phyloP scores from a whole-genome alignment of 2,329 filamentous ascomycete genomes.

The Claviceps pazoutovae region DNA sequence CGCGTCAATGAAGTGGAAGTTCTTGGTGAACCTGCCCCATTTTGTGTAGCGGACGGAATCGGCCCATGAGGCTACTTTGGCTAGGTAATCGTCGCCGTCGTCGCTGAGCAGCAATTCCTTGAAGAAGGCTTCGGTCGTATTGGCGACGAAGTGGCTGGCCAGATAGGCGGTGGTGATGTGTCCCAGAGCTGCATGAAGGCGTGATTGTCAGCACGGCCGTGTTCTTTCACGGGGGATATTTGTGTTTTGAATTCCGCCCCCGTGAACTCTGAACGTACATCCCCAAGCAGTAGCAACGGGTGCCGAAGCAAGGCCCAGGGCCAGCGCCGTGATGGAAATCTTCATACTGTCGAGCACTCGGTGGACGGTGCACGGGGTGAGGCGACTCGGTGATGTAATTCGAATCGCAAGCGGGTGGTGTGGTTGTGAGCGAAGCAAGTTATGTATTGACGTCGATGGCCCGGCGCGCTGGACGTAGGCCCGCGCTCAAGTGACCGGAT shows the following conservation, averaged over 20 bases:
- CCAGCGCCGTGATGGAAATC: slow-evolving; percentile 15
- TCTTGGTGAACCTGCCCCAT: slow-evolving; percentile 46
- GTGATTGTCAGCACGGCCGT: background rate
- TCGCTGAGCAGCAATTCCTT: slow-evolving; percentile 41
- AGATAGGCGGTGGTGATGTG: slow-evolving; percentile 54
- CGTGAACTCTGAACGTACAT: slow-evolving; percentile 17
- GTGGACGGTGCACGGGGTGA: background rate
- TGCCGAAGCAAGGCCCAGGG: slow-evolving; percentile 18
- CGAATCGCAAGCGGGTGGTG: too few relatives aligned
- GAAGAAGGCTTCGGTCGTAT: slow-evolving; percentile 41
- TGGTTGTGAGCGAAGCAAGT: background rate
- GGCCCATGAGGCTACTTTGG: slow-evolving; percentile 52
- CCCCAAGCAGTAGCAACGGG: slow-evolving; percentile 27
- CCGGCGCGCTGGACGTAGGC: background rate
- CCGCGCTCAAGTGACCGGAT: slow-evolving; percentile 2
- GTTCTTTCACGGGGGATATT: background rate
- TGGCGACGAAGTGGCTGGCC: slow-evolving; percentile 44
- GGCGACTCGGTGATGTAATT: background rate
- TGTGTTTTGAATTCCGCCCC: background rate
- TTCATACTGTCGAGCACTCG: slow-evolving; percentile 17
- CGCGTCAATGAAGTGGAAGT: slow-evolving; percentile 57
- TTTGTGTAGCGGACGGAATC: slow-evolving; percentile 51
- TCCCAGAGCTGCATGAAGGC: slow-evolving; percentile 34
- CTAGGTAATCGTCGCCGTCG: slow-evolving; percentile 43
- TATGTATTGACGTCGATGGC: background rate